These are phyloP conservation scores for Leccinum ochraceum DNA, from an alignment of 768 basidiomycete species.

Conservation along the genomic window DNA sequence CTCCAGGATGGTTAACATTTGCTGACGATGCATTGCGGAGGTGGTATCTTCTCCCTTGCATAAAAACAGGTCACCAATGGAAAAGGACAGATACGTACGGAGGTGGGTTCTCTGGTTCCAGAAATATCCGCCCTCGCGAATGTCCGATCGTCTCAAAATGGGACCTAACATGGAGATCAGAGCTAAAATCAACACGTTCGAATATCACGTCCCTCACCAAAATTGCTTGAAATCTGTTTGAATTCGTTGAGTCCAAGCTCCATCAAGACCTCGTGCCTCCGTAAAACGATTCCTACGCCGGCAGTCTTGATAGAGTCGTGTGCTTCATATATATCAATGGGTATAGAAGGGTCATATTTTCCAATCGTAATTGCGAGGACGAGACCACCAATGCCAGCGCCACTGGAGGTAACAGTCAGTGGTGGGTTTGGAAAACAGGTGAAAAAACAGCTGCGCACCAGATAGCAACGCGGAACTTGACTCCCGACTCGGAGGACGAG, in stretches of 20 bases:
- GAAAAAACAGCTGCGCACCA: constrained; percentile 12
- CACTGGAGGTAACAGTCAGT: constrained; percentile 21
- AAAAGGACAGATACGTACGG: constrained; percentile 13
- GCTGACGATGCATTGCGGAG: constrained; percentile 22
- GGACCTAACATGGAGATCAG: neutral
- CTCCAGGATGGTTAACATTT: constrained; percentile 23
- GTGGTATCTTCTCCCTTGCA: constrained; percentile 12
- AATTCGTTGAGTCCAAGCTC: constrained; percentile 43
- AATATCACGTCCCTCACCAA: constrained; percentile 14
- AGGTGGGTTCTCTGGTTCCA: constrained; percentile 26
- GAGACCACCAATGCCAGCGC: constrained; percentile 45
- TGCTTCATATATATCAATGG: constrained; percentile 49
- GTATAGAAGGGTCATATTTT: constrained; percentile 31
- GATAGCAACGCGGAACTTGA: constrained; percentile 25
- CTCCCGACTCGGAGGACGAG: neutral
- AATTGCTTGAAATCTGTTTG: constrained; percentile 13
- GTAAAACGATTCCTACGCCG: constrained; percentile 46
- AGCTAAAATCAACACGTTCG: neutral
- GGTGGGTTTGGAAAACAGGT: neutral
- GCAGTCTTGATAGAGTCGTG: constrained; percentile 38
- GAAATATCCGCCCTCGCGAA: constrained; percentile 31
- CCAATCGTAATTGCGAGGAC: constrained; percentile 42
- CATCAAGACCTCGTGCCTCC: constrained; percentile 46
- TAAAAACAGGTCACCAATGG: neutral
- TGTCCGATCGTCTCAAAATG: constrained; percentile 27